These are phyloP conservation scores for Phallus indusiatus DNA, from an alignment of 768 basidiomycete genomes.

Conservation along the genomic window DNA sequence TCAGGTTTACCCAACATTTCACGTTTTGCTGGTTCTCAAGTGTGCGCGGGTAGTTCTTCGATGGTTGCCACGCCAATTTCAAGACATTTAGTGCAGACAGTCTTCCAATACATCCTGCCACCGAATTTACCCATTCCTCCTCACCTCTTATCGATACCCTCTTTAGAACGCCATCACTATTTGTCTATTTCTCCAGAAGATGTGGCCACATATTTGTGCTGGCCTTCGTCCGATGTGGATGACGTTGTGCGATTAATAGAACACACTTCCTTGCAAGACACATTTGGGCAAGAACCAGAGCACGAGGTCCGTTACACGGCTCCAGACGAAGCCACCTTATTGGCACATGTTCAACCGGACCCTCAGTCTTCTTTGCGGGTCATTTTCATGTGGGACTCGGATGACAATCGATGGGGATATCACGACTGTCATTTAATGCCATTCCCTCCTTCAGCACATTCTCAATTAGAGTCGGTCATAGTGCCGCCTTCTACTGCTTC, in stretches of 20 bases:
- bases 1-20: background rate
- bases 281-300: slow-evolving; percentile 21
- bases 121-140: slow-evolving; percentile 42
- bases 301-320: slow-evolving; percentile 19
- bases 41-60: background rate
- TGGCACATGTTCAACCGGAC: slow-evolving; percentile 8
- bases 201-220: slow-evolving; percentile 51
- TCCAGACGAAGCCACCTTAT: slow-evolving; percentile 14
- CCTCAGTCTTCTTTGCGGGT: slow-evolving; percentile 33
- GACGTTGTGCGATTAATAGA: background rate
- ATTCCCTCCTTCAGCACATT: slow-evolving; percentile 40
- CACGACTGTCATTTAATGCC: slow-evolving; percentile 64
- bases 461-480: slow-evolving; percentile 21
- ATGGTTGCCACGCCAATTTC: slow-evolving; percentile 31
- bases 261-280: slow-evolving; percentile 18
- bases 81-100: slow-evolving; percentile 31
- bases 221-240: slow-evolving; percentile 34
- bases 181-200: slow-evolving; percentile 43
- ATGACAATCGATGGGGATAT: slow-evolving; percentile 50
- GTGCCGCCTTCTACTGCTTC: slow-evolving; percentile 18
- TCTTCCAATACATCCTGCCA: slow-evolving; percentile 51
- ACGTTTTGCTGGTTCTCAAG: background rate
- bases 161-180: slow-evolving; percentile 58
- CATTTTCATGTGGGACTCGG: slow-evolving; percentile 57
- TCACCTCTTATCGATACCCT: slow-evolving; percentile 48